Evolutionary conservation across 768 basidiomycete species (phyloP).

Genomic region (Obba rivulosa): DNA sequence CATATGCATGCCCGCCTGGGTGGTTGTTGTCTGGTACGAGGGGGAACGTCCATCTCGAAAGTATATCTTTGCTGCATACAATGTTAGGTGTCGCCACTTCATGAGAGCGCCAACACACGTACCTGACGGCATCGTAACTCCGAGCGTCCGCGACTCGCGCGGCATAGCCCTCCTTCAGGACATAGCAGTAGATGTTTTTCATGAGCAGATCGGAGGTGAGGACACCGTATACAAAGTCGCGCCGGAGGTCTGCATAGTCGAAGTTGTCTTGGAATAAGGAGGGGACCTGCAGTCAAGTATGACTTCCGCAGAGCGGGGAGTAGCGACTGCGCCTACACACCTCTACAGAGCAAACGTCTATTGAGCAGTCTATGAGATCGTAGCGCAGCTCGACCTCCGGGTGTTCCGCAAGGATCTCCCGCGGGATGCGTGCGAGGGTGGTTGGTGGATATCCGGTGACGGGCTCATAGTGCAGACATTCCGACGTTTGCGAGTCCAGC

Average conservation of each 20-base stretch:
- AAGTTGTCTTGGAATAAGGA: conserved; percentile 98
- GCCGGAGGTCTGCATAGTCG: conserved; percentile 87
- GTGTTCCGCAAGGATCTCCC: conserved; percentile 66
- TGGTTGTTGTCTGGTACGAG: conserved; percentile 93
- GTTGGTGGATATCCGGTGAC: conserved; percentile 65
- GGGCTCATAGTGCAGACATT: conserved; percentile 84
- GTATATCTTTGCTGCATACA: conserved; percentile 74
- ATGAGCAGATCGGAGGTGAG: conserved; percentile 91
- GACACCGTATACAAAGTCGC: conserved; percentile 92
- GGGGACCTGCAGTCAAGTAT: conserved; percentile 56
- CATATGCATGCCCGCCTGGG: conserved; percentile 76
- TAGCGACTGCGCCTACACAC: conserved; percentile 35
- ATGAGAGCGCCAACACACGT: conserved; percentile 2
- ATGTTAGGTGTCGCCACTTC: background rate
- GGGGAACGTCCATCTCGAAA: conserved; percentile 93
- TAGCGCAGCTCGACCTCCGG: conserved; percentile 83
- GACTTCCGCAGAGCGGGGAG: background rate
- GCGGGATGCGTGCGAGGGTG: conserved; percentile 60
- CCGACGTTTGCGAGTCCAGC: conserved; percentile 66
- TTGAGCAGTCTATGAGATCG: conserved; percentile 83
- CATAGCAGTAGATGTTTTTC: conserved; percentile 90
- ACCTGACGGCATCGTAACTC: conserved; percentile 90
- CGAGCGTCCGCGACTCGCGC: conserved; percentile 90
- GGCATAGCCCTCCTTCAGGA: conserved; percentile 86
- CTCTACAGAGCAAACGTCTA: conserved; percentile 93